Evolutionary conservation across 2,329 filamentous ascomycete species (phyloP), one percentile per base, ranked within the genome.

Genomic region (Microcera coccophila): DNA sequence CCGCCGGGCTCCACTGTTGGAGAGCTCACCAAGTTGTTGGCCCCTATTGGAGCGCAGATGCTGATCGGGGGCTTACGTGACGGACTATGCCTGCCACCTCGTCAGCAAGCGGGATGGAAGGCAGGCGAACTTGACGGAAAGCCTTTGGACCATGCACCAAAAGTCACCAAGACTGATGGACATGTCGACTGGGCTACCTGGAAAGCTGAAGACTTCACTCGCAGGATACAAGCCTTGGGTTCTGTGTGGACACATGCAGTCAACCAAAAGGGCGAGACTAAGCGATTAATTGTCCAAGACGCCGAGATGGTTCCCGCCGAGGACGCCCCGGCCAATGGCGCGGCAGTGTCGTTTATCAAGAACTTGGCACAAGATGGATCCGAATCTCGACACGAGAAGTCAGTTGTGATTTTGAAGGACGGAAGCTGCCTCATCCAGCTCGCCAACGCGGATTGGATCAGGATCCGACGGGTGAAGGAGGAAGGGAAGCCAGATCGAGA

Each of bases 41-140:
- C 82, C 0, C 71, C 72, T 0, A 62, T 74, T n/a, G 89, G 86
- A 2, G 87, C 85, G 0, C 60, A 77, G 3, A 76, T 96, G 68
- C 78, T 98, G 1, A 68, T 88, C 2, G 60, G 79, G 10, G 79
- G 79, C 0, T 74, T 97, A 20, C 71, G 74, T 10, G 65, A 74
- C 2, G 73, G 80, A 1, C 52, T 84, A 1, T 90, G 90, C 57
- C 67, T 90, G 0, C 76, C 80, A 2, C 86, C 83, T 1, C 61
- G 77, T n/a, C 52, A 61, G 26, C 62, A 68, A 10, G 58, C 64
- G 7, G 60, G 60, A 20, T 62, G 59, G 62, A 56, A 42, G 41
- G 54, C 39, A 8, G 40, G 26, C 8, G 47, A 50, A 17, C 46
- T 44, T 16, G 55, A 41, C 39, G 62, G 21, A 5, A 18, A 36